Conservation (phyloP, 805 yeast species). For the Saturnispora ahearnii region DNA sequence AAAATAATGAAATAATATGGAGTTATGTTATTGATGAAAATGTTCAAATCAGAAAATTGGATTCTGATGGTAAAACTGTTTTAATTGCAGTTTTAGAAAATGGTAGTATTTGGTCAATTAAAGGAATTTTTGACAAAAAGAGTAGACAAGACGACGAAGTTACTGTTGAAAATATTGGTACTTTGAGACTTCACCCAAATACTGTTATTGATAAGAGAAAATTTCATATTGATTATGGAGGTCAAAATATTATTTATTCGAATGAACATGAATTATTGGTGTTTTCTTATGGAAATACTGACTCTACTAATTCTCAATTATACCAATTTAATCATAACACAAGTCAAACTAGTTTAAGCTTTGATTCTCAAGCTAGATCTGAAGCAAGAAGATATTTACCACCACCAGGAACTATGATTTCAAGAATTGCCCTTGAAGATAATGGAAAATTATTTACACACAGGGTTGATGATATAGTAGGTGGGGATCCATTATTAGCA, state of each 20-base stretch:
- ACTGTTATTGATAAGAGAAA: slow-evolving; percentile 6
- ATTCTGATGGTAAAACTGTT: slow-evolving; percentile 24
- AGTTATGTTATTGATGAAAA: not conserved
- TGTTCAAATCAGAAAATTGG: slow-evolving; percentile 16
- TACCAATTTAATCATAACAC: not conserved
- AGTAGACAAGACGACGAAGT: slow-evolving; percentile 9
- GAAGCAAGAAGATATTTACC: slow-evolving; percentile 6
- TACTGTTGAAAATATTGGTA: slow-evolving; percentile 6
- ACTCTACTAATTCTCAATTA: not conserved
- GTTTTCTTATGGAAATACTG: slow-evolving; percentile 13
- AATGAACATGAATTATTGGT: slow-evolving; percentile 16
- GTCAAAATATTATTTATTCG: slow-evolving; percentile 18
- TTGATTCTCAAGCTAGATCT: not conserved
- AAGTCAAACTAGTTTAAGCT: slow-evolving; percentile 5
- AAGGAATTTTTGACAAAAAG: slow-evolving; percentile 12
- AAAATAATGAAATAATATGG: slow-evolving; percentile 11
- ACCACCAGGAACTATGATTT: slow-evolving; percentile 11
- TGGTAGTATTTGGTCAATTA: slow-evolving; percentile 21
- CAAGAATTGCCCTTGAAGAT: slow-evolving; percentile 20
- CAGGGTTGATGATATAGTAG: slow-evolving; percentile 19
- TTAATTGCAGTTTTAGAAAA: slow-evolving; percentile 17
- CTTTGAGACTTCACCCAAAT: not conserved
- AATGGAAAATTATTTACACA: slow-evolving; percentile 12
- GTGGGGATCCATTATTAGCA: slow-evolving; percentile 23
- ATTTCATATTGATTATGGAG: slow-evolving; percentile 28